Percentiles rank a stretch among this genome's conserved stretches.
Evolutionary conservation across 108 stramenopile species (phyloP).

Genomic region (Aureococcus anophagefferens): DNA sequence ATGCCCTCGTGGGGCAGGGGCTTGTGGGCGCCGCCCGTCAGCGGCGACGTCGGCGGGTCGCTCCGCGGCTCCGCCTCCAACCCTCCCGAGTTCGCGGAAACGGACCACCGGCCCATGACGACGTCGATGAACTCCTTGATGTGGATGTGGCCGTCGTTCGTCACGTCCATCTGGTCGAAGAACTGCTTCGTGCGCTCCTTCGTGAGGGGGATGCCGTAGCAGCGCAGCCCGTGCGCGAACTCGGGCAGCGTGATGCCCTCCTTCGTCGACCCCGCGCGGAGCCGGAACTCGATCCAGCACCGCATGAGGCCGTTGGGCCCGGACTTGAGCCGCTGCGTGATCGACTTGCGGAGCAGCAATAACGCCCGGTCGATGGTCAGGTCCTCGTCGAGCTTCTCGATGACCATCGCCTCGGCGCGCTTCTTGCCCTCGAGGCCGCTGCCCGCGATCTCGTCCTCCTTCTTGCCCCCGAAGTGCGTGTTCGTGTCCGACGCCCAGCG

Average conservation of each 20-base stretch:
- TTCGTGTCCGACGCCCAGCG: neutral
- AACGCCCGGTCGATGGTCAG: neutral
- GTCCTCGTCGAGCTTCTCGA: neutral
- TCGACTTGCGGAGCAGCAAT: neutral
- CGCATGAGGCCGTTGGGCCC: neutral
- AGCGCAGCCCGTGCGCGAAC: neutral
- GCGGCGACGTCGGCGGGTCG: too few species aligned
- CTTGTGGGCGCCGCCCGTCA: too few species aligned
- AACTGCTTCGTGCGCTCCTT: neutral
- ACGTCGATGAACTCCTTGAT: conserved; percentile 12
- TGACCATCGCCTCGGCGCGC: neutral
- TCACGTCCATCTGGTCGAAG: conserved; percentile 3
- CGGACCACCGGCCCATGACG: neutral
- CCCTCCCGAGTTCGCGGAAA: neutral
- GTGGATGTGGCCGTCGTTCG: conserved; percentile 2
- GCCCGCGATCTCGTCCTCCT: neutral
- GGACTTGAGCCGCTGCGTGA: neutral
- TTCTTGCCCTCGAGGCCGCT: neutral
- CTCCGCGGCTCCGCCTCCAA: too few species aligned
- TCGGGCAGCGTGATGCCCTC: neutral
- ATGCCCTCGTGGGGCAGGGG: too few species aligned
- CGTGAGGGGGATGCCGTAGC: neutral
- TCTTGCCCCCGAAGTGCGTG: neutral
- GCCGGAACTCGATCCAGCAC: neutral
- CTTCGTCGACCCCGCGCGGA: neutral